These are phyloP conservation scores for Paramecium primaurelia DNA, from an alignment of 73 alveolate genomes.

Conservation along the genomic window DNA sequence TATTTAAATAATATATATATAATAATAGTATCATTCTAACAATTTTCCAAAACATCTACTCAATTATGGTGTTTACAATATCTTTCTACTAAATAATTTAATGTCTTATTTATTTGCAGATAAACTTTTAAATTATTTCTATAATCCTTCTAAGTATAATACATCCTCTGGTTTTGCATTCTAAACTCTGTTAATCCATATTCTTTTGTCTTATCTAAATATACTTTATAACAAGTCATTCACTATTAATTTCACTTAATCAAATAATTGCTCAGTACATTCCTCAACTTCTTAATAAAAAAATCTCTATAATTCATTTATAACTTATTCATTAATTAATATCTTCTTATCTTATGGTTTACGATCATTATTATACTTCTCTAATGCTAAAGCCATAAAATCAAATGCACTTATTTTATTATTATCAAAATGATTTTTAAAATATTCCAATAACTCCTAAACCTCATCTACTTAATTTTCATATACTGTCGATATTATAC, in stretches of 20 bases:
- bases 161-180: not conserved
- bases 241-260: not conserved
- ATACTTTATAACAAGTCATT: not conserved
- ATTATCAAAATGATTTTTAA: not conserved
- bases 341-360: not conserved
- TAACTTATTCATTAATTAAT: not conserved
- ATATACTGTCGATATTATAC: not conserved
- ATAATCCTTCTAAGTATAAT: not conserved
- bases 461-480: not conserved
- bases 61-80: conserved; percentile 6
- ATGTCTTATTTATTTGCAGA: not conserved
- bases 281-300: not conserved
- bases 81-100: not conserved
- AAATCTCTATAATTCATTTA: not conserved
- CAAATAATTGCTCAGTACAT: not conserved
- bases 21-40: not conserved
- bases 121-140: not conserved
- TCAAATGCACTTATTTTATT: conserved; percentile 22
- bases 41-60: not conserved
- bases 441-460: not conserved
- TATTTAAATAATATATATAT: not conserved
- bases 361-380: not conserved
- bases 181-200: not conserved
- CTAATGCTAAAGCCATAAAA: not conserved
- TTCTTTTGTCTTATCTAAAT: not conserved